Evolutionary conservation across 176 grass and related monocot genomes (phyloP).

Genomic region (Aegilops umbellulata): DNA sequence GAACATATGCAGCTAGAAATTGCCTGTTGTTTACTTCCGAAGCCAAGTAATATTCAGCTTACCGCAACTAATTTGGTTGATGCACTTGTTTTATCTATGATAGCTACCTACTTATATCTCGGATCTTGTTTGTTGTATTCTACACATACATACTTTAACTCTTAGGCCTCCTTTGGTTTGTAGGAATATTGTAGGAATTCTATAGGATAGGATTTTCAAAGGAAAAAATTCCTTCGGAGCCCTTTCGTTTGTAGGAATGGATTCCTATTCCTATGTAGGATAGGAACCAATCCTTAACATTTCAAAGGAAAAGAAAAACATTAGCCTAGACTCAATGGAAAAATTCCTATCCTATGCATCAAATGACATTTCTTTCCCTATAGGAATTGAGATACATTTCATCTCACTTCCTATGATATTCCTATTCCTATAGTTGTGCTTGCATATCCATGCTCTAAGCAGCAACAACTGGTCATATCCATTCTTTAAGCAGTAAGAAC

Average conservation of each 20-base stretch:
- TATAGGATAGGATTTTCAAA: too few species aligned
- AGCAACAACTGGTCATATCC: not conserved
- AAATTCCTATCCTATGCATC: too few species aligned
- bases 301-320: too few species aligned
- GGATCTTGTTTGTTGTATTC: not conserved
- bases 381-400: too few species aligned
- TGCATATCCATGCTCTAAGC: not conserved
- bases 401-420: too few species aligned
- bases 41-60: not conserved
- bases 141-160: not conserved
- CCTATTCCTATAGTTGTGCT: not conserved
- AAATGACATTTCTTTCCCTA: too few species aligned
- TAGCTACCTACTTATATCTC: not conserved
- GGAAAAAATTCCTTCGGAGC: too few species aligned
- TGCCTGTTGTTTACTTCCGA: not conserved
- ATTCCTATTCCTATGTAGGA: too few species aligned
- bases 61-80: not conserved
- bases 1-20: not conserved
- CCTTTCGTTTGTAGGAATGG: too few species aligned
- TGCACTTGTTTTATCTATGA: slow-evolving; percentile 1
- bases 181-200: too few species aligned
- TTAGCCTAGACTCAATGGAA: too few species aligned
- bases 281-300: too few species aligned
- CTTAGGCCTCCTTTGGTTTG: not conserved
- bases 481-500: not conserved